These are phyloP conservation scores for Exophiala oligosperma DNA, from an alignment of 2,329 filamentous ascomycete species.

Conservation along the genomic window DNA sequence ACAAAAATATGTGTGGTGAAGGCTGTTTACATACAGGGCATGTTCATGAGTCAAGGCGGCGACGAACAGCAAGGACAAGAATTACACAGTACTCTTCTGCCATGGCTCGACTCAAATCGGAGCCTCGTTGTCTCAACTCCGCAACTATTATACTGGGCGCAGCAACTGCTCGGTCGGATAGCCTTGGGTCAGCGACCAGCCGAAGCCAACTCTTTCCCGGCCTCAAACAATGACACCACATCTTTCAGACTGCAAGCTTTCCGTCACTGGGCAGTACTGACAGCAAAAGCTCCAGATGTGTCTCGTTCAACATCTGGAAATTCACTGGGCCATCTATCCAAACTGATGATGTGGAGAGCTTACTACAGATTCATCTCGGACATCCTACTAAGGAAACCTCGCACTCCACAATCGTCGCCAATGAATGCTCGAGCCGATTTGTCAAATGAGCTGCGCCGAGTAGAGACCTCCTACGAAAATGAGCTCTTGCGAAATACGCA, in stretches of 20 bases:
- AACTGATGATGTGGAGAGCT: constrained; percentile 75
- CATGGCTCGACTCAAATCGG: constrained; percentile 53
- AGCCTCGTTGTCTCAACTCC: constrained; percentile 50
- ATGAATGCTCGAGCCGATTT: constrained; percentile 59
- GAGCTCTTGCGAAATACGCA: constrained; percentile 74
- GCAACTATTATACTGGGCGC: constrained; percentile 75
- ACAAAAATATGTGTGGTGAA: constrained; percentile 80
- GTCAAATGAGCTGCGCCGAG: constrained; percentile 72
- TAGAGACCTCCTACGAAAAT: constrained; percentile 77
- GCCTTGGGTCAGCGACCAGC: constrained; percentile 60
- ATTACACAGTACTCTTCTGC: constrained; percentile 66
- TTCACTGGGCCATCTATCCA: constrained; percentile 36
- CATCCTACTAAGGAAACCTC: constrained; percentile 60
- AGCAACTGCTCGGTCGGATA: constrained; percentile 72
- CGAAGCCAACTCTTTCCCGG: constrained; percentile 13
- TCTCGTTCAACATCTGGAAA: constrained; percentile 24
- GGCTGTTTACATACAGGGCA: constrained; percentile 74
- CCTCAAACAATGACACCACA: constrained; percentile 5
- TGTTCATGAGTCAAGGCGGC: constrained; percentile 30
- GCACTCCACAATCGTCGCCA: constrained; percentile 12
- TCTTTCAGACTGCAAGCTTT: constrained; percentile 50
- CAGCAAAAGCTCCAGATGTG: constrained; percentile 17
- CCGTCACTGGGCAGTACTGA: constrained; percentile 42
- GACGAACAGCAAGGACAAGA: constrained; percentile 58
- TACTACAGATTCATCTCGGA: constrained; percentile 79